Base-by-base conservation (phyloP, 163 green algal species). In the Scenedesmus sp. region DNA sequence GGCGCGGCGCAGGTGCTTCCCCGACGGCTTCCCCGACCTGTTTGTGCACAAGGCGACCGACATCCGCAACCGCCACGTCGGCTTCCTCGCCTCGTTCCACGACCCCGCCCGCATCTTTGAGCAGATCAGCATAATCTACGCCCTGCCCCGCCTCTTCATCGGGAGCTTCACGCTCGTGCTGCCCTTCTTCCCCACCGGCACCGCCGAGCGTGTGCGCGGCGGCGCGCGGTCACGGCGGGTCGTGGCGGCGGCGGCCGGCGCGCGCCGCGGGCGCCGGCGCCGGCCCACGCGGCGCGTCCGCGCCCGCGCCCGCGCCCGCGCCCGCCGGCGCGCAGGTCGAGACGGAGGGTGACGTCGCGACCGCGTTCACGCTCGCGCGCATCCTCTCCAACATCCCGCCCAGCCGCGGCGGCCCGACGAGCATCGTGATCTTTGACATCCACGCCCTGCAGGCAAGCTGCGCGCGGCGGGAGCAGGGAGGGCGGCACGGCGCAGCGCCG, bases 351-450 rank as follows among this genome's bases (percentile, higher is more conserved):
- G 96, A 99, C 73, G 92, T 99, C 17, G 96, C 96, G 0, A 99
- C 96, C 4, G 96, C 96, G 18, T 95, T 97, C 87, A 99, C 96
- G 3, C 87, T 99, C 44, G 94, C 96, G 0, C 88, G 96, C 51
- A 98, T 99, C 53, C 87, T 99, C 26, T 98, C 92, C 48, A 96
- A 97, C 79, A 98, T 98, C 42, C 96, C 96, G 0, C 89, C 97
- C n/a, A 97, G 93, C 1, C 80, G 96, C 3, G 96, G 96, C 14
- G 96, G 96, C 11, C 96, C 96, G 11, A 92, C 88, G 20, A 93
- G 83, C 73, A 83, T 98, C 1, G 95, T 99, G 36, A 98, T 99
- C 72, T 99, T 98, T 66, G 96, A 99, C 92, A 99, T 99, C 66
- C 96, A 99, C 83, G 96, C 96, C 0, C 88, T 99, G n/a, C 95